Percentiles rank a stretch among this genome's conserved stretches.
These are phyloP conservation scores for Aspergillus sojae DNA, from an alignment of 2,329 filamentous ascomycete species.

Conservation along the genomic window DNA sequence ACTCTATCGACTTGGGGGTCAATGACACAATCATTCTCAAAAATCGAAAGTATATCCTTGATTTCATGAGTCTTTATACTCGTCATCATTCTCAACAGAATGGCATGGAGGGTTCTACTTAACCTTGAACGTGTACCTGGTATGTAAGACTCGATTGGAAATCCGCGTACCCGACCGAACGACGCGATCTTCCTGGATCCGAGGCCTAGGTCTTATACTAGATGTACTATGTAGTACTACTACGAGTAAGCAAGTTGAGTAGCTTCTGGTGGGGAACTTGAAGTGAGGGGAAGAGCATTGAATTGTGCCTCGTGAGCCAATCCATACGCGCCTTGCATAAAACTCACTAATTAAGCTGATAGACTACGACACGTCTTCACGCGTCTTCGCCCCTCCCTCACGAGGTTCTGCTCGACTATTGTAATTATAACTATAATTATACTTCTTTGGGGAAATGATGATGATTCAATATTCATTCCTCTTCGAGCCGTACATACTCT, in stretches of 20 bases:
- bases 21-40: not conserved
- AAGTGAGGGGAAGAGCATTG: slow-evolving; percentile 3
- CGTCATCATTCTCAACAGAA: not conserved
- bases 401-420: not conserved
- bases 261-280: not conserved
- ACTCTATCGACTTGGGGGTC: not conserved
- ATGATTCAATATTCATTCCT: slow-evolving; percentile 2
- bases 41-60: not conserved
- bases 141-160: not conserved
- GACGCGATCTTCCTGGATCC: not conserved
- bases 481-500: not conserved
- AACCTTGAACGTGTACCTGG: not conserved
- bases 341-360: not conserved
- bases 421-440: not conserved
- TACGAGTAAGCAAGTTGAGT: not conserved
- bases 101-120: not conserved
- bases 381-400: not conserved
- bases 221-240: not conserved
- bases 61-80: not conserved
- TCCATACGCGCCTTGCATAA: not conserved
- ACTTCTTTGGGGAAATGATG: not conserved
- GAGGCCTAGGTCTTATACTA: not conserved
- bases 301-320: slow-evolving; percentile 2
- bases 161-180: not conserved
- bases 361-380: not conserved